These are phyloP conservation scores for Pleurotus sapidus DNA, from an alignment of 768 basidiomycete genomes.

Conservation along the genomic window DNA sequence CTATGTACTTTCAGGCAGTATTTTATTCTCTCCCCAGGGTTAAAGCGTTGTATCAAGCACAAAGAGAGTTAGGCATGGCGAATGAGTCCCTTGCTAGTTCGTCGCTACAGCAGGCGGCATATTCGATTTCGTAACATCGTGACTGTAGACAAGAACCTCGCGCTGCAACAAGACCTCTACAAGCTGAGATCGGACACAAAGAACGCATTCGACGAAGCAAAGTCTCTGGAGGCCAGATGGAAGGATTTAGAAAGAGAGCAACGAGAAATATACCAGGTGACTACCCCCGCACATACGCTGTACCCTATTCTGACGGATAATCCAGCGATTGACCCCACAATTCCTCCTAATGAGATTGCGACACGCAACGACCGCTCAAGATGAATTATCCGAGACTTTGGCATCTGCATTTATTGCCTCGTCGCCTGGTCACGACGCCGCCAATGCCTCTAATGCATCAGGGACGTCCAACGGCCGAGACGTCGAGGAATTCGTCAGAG, in stretches of 20 bases:
- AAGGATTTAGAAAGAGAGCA: constrained; percentile 87
- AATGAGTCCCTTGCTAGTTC: constrained; percentile 86
- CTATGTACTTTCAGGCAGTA: constrained; percentile 81
- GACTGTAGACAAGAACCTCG: constrained; percentile 65
- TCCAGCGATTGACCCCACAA: constrained; percentile 78
- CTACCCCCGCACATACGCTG: constrained; percentile 8
- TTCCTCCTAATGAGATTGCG: constrained; percentile 86
- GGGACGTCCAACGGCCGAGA: constrained; percentile 47
- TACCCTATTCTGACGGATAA: neutral
- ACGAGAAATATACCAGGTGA: constrained; percentile 82
- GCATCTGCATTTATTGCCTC: constrained; percentile 77
- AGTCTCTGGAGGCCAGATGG: constrained; percentile 78
- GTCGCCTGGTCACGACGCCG: constrained; percentile 20
- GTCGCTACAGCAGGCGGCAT: constrained; percentile 23
- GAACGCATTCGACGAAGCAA: constrained; percentile 85
- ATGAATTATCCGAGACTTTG: constrained; percentile 82
- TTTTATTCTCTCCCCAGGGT: constrained; percentile 79
- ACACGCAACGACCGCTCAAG: constrained; percentile 88
- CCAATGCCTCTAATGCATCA: constrained; percentile 16
- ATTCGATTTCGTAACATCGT: no score
- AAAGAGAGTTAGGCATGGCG: constrained; percentile 75
- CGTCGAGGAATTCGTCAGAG: constrained; percentile 82
- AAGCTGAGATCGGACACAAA: constrained; percentile 78
- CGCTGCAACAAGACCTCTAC: constrained; percentile 74
- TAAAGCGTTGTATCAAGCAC: constrained; percentile 69